phyloP scores from a whole-genome alignment of 352 stramenopile species.

The Globisporangium ultimum region DNA sequence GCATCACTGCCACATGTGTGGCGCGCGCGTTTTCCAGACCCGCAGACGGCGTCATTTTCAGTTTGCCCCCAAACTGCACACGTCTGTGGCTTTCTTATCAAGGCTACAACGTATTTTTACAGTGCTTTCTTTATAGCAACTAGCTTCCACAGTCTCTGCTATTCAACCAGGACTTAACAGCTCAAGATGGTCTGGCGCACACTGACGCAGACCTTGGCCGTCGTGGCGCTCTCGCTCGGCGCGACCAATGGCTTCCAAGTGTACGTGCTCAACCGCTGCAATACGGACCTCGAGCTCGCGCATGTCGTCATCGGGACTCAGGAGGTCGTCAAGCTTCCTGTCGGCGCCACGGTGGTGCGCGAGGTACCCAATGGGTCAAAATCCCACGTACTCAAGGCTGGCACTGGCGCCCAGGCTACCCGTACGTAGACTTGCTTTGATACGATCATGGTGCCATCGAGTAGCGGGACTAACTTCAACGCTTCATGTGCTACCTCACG shows the following conservation, averaged over 20 bases:
- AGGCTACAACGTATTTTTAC: slow-evolving; percentile 9
- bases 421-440: slow-evolving; percentile 24
- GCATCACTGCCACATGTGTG: not conserved
- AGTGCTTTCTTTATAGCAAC: not conserved
- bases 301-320: slow-evolving; percentile 27
- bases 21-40: not conserved
- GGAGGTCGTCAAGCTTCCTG: slow-evolving; percentile 21
- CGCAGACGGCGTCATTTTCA: slow-evolving; percentile 9
- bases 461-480: not conserved
- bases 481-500: slow-evolving; percentile 20
- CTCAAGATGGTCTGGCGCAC: slow-evolving; percentile 31
- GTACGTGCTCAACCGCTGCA: slow-evolving; percentile 57
- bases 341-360: slow-evolving; percentile 34
- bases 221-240: slow-evolving; percentile 23
- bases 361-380: slow-evolving; percentile 22
- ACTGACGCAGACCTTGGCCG: slow-evolving; percentile 22
- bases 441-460: not conserved
- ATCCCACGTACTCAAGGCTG: slow-evolving; percentile 50
- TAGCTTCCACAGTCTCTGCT: not conserved
- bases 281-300: slow-evolving; percentile 36
- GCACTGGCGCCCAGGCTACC: slow-evolving; percentile 43
- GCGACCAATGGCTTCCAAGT: slow-evolving; percentile 33
- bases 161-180: not conserved
- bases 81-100: slow-evolving; percentile 5
- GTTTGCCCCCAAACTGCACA: slow-evolving; percentile 8